These are phyloP conservation scores for Arthrinium phaeospermum DNA, from an alignment of 2,329 filamentous ascomycete species.

Conservation along the genomic window DNA sequence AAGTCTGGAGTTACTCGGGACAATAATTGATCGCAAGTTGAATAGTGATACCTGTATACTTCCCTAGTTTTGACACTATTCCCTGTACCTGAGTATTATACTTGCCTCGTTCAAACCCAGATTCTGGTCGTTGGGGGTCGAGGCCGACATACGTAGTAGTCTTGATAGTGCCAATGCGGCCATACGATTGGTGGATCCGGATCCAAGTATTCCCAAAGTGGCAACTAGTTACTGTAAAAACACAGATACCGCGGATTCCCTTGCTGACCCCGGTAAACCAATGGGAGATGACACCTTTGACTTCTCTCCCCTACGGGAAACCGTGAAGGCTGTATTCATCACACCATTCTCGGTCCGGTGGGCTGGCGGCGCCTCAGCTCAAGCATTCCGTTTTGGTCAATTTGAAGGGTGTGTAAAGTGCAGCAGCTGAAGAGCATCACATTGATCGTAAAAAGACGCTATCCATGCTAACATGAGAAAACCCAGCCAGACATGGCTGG, in stretches of 20 bases:
- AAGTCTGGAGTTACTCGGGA: too few relatives aligned
- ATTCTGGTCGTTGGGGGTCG: too few relatives aligned
- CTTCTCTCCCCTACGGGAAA: neutral
- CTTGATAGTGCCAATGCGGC: neutral
- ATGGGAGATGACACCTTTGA: neutral
- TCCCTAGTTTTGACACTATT: too few relatives aligned
- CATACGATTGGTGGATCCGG: neutral
- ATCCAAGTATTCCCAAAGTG: neutral
- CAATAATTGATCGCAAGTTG: too few relatives aligned
- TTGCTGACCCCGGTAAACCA: neutral
- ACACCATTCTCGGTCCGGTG: neutral
- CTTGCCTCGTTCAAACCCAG: too few relatives aligned
- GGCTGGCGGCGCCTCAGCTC: neutral
- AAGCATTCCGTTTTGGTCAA: neutral
- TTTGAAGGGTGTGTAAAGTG: neutral
- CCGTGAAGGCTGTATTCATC: neutral
- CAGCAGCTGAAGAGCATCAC: neutral
- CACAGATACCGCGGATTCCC: neutral
- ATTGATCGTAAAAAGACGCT: neutral
- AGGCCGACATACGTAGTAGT: too few relatives aligned
- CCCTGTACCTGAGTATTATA: too few relatives aligned
- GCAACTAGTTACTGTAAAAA: neutral
- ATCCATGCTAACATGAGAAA: neutral
- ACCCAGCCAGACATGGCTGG: neutral
- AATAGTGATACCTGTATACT: too few relatives aligned